A percentile compares a stretch with the other conserved stretches of the same genome.
Evolutionary conservation across 2,329 filamentous ascomycete genomes (phyloP).

Genomic region (Pseudogymnoascus sp.): DNA sequence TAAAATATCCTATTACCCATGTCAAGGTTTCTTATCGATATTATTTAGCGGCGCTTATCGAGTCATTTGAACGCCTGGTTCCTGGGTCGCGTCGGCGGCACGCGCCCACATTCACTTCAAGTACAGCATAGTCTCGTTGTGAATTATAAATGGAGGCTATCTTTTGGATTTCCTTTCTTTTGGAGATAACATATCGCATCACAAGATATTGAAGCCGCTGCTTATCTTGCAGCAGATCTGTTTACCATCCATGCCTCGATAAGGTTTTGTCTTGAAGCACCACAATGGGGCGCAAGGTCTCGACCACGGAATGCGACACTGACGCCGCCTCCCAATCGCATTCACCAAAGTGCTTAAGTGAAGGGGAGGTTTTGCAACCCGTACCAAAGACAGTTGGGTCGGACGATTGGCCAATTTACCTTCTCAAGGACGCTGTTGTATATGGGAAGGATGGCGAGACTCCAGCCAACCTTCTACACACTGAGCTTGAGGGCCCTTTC

Average conservation of each 20-base stretch:
- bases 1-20: constrained; percentile 4
- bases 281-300: not conserved
- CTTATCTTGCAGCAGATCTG: not conserved
- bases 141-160: not conserved
- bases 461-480: constrained; percentile 54
- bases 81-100: constrained; percentile 3
- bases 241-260: not conserved
- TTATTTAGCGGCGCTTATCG: constrained; percentile 7
- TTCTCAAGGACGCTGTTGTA: constrained; percentile 55
- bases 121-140: not conserved
- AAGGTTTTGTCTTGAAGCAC: not conserved
- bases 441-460: constrained; percentile 45
- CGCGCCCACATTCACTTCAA: not conserved
- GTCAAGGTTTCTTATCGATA: constrained; percentile 6
- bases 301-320: constrained; percentile 22
- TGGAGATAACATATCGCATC: not conserved
- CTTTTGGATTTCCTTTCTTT: not conserved
- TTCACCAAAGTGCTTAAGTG: constrained; percentile 19
- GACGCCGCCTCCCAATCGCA: constrained; percentile 34
- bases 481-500: constrained; percentile 53
- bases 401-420: constrained; percentile 55
- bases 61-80: not conserved
- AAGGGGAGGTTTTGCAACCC: constrained; percentile 6
- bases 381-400: constrained; percentile 29
- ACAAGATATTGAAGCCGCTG: not conserved